Base-by-base conservation (phyloP, 1,284 basidiomycete genomes). In the Porogramme epimiltina region DNA sequence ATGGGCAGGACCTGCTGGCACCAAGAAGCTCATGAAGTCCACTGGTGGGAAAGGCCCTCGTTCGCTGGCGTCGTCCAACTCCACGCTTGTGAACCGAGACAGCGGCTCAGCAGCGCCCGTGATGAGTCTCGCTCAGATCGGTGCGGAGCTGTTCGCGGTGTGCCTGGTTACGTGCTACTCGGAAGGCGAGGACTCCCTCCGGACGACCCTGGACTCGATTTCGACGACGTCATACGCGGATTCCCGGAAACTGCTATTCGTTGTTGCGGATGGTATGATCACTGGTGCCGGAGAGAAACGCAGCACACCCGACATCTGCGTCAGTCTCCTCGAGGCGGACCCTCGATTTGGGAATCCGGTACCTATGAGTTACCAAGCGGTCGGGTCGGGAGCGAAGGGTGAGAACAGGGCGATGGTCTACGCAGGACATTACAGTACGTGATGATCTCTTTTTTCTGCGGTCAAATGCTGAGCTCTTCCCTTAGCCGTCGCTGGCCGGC, bases 221-320 rank as follows among this genome's bases (percentile, higher is more conserved):
- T 92, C 94, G 0, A 74, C 74, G 38, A 98, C 95, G 0, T 88
- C 84, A 3, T 99, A 98, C 71, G 92, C 93, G 8, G 95, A 98
- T 71, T 77, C 82, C 34, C 80, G 95, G 50, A 99, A 99, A 70
- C 78, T 99, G 19, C 72, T 99, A 37, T 97, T 98, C 68, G 79
- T 99, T 51, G 89, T 99, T 8, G 96, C 95, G 33, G 97, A 99
- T 70, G 97, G 97, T 4, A 98, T 99, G 93, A 95, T 99, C 60
- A 99, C 96, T 0, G 97, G 97, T 44, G 88, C 88, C 3, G 97
- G 97, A 47, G 96, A 99, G 76, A 92, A 94, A 70, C 80, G 80
- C 65, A 95, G 91, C 60, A 99, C 96, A 3, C 97, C 97, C 10
- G 97, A 99, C 71, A 95, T 94, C 47, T 98, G 96, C 67, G 95